Evolutionary conservation across 192 early-diverging fungal species (phyloP), one percentile per base, ranked within the genome.

Genomic region (Rhizophagus sp.): DNA sequence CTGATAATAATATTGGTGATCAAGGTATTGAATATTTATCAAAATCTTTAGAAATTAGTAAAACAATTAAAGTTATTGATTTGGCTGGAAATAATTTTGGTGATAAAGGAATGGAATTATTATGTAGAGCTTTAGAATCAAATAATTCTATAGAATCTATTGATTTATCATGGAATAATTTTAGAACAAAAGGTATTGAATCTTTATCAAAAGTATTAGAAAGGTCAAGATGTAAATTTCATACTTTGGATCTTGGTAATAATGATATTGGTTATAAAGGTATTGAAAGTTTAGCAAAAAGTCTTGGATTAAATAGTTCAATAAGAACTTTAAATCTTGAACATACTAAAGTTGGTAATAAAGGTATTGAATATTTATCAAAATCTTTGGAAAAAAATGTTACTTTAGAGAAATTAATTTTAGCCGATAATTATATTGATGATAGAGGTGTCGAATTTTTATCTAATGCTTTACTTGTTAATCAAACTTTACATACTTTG

Each of bases 221-320:
- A 61, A 22, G 33, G 3, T 25, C 68, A 39, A 41, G 39, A 36
- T 81, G 62, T 67, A 57, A n/a, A 10, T 27, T 81, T 25, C 52
- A 41, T 17, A 52, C 22, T 63, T 50, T 81, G 12, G 75, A 81
- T 24, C 47, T 81, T 33, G 64, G 44, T 34, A 30, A 66, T 50
- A 81, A 81, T 34, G 80, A 81, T 17, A 49, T 81, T 62, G 80
- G 80, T 3, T 62, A 65, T 44, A 67, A 72, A 61, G 80, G 80
- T 33, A 52, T 36, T 27, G 80, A 81, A 81, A n/a, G 8, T 49
- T 50, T 81, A 22, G 80, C 64, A 34, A 73, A 49, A 19, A 30
- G 78, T 13, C 33, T 76, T 25, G 80, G 77, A 41, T n/a, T 30
- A 11, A 81, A 81, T 66, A 50, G 49, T 0, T 75, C 73, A 15